These are phyloP conservation scores for Kondoa subrosea DNA, from an alignment of 768 basidiomycete species.

Conservation along the genomic window DNA sequence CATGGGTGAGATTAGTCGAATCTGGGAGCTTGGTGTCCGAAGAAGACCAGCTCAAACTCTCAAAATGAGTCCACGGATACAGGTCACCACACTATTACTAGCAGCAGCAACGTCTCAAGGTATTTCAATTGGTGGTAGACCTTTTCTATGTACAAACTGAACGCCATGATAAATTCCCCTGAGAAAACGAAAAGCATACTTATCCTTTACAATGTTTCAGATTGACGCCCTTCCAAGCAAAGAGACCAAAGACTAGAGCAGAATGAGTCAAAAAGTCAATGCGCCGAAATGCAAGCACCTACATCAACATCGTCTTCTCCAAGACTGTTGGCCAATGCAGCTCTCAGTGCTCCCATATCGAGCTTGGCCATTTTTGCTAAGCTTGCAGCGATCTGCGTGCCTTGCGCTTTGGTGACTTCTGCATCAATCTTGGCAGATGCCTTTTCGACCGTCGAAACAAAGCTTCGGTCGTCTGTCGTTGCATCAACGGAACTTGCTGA, in stretches of 20 bases:
- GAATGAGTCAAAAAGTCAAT: not conserved
- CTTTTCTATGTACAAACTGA: too few species aligned
- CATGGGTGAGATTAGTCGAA: not conserved
- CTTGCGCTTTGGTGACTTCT: not conserved
- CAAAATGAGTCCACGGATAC: too few species aligned
- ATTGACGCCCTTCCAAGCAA: too few species aligned
- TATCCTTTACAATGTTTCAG: too few species aligned
- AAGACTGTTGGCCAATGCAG: not conserved
- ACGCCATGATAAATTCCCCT: too few species aligned
- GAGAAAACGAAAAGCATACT: too few species aligned
- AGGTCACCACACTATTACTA: too few species aligned
- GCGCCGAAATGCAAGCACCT: not conserved
- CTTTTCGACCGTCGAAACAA: conserved; percentile 29
- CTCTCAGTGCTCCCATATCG: not conserved
- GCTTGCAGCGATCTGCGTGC: not conserved
- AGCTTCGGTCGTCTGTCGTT: conserved; percentile 24
- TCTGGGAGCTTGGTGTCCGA: not conserved
- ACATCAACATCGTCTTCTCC: not conserved
- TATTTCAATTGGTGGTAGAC: too few species aligned
- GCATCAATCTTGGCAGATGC: conserved; percentile 18
- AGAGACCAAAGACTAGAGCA: not conserved
- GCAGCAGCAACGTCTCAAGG: too few species aligned
- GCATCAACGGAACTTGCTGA: conserved; percentile 25
- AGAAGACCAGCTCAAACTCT: too few species aligned
- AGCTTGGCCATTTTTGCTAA: not conserved